Conservation (phyloP, 768 basidiomycete genomes). For the Hericium rajendrae region DNA sequence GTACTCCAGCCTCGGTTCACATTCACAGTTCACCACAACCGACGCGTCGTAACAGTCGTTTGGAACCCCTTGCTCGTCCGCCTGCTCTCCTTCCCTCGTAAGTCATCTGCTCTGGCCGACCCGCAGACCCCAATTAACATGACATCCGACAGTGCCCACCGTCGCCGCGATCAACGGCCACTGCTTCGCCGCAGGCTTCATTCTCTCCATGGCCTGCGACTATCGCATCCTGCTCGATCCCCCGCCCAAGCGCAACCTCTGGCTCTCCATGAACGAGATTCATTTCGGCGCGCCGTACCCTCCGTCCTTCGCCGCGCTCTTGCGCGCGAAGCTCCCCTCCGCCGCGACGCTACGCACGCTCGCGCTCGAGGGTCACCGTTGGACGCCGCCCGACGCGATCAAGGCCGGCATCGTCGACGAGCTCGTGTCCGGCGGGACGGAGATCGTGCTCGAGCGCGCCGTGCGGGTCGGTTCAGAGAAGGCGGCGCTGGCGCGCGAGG, state of each 20-base stretch:
- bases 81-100: slow-evolving; percentile 70
- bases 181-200: slow-evolving; percentile 77
- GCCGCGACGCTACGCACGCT: slow-evolving; percentile 56
- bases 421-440: slow-evolving; percentile 49
- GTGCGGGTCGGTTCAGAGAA: slow-evolving; percentile 49
- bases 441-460: slow-evolving; percentile 53
- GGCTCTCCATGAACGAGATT: slow-evolving; percentile 90
- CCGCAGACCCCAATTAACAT: neutral
- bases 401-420: slow-evolving; percentile 61
- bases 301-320: slow-evolving; percentile 52
- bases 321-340: slow-evolving; percentile 56
- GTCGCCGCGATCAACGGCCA: slow-evolving; percentile 79
- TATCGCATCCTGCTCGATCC: slow-evolving; percentile 83
- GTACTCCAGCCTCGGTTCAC: slow-evolving; percentile 9
- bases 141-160: slow-evolving; percentile 46
- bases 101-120: slow-evolving; percentile 14
- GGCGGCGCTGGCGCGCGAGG: slow-evolving; percentile 39
- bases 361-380: slow-evolving; percentile 71
- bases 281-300: slow-evolving; percentile 82
- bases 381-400: slow-evolving; percentile 63
- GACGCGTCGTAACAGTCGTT: neutral
- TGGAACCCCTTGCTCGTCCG: slow-evolving; percentile 67
- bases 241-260: slow-evolving; percentile 49
- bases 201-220: slow-evolving; percentile 75
- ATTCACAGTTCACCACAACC: neutral